These are phyloP conservation scores for Debaryomyces castellii DNA, from an alignment of 805 yeast species.

Conservation along the genomic window DNA sequence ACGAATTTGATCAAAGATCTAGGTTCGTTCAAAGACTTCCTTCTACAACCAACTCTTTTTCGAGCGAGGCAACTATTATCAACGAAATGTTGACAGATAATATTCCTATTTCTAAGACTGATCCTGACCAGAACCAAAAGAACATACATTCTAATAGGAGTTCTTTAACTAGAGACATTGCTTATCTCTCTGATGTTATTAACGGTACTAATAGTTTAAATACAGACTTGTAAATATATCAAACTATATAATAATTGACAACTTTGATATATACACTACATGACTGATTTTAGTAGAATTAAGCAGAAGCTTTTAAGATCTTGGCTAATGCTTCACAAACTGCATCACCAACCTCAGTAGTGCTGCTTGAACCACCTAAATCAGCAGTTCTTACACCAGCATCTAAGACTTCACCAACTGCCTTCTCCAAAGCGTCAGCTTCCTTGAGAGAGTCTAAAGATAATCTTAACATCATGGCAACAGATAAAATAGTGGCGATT, in stretches of 20 bases:
- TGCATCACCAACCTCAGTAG: slow-evolving; percentile 93
- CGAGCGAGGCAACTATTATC: slow-evolving; percentile 23
- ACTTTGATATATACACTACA: neutral
- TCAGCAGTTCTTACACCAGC: slow-evolving; percentile 88
- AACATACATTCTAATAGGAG: neutral
- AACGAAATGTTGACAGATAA: slow-evolving; percentile 7
- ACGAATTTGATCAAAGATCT: slow-evolving; percentile 14
- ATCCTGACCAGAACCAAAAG: neutral
- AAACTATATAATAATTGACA: neutral
- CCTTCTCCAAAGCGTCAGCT: slow-evolving; percentile 85
- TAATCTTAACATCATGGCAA: slow-evolving; percentile 95
- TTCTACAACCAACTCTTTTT: slow-evolving; percentile 9
- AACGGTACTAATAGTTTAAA: neutral
- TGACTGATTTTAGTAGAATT: neutral
- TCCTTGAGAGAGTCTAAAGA: slow-evolving; percentile 81
- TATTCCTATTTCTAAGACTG: too few species aligned
- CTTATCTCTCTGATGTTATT: slow-evolving; percentile 27
- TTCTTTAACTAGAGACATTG: slow-evolving; percentile 10
- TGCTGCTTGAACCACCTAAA: slow-evolving; percentile 78
- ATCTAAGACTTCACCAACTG: slow-evolving; percentile 82
- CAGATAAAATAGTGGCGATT: slow-evolving; percentile 90
- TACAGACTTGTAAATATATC: neutral
- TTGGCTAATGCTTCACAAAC: slow-evolving; percentile 70
- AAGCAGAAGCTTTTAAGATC: slow-evolving; percentile 35
- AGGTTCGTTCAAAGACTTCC: neutral